Evolutionary conservation across 371 early-diverging fungal species (phyloP), one percentile per base, ranked within the genome.

Genomic region (Lichtheimia ornata): DNA sequence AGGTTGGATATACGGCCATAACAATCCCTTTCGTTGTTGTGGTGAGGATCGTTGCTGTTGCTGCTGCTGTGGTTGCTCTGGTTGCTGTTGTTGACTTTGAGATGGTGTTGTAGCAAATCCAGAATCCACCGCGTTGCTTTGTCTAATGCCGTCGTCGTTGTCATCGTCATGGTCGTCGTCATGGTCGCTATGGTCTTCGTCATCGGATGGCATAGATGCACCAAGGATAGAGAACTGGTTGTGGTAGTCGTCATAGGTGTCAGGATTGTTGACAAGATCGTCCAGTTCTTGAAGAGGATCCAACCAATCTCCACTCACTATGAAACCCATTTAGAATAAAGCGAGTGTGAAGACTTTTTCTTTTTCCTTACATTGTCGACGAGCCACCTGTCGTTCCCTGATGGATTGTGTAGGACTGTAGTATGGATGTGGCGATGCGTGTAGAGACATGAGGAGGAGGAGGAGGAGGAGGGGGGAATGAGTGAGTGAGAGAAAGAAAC

Each of bases 1-100:
- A 9, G 62, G 56, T 35, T 17, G 50, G 5, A 55, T 47, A 18
- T 55, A 30, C 3, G 62, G 56, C 54, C 56, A 61, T 40, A 55
- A 11, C 12, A 55, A 50, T 7, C 56, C 56, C 11, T 55, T 56
- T n/a, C 27, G 9, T 24, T 22, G 42, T 52, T 24, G 24, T 44
- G 22, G 18, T 17, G 9, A 12, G 11, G 7, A 4, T 55, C 18
- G 2, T 24, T n/a, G 6, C 18, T 12, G 24, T n/a, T 30, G 28
- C 14, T 30, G 2, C 30, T 52, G 28, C 5, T 28, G 28, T 28
- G 24, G 15, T 17, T 24, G 52, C 27, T 30, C n/a, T n/a, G n/a
- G 35, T 5, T 53, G 18, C 4, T n/a, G 35, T 24, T 4, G 12
- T 52, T 24, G 17, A 12, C 30, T 27, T 17, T 13, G 28, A 5